Base-by-base conservation (phyloP, 495 filamentous ascomycete genomes). In the Amorphotheca resinae region DNA sequence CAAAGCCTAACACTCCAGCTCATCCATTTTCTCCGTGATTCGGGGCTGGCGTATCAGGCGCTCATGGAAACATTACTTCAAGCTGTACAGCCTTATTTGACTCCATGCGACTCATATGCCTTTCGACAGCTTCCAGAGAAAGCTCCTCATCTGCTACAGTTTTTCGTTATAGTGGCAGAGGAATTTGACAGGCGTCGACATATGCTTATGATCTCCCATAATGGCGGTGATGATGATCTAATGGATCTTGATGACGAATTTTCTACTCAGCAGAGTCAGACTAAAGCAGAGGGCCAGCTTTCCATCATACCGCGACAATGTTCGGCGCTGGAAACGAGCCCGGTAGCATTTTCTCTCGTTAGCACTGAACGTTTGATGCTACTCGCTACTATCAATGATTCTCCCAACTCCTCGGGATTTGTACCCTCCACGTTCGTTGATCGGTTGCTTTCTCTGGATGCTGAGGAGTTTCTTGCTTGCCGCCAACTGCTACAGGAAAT, bases 171-270 rank as follows among this genome's bases (percentile, higher is more conserved):
- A 41, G 23, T 60, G 15, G 37, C 50, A 44, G 34, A 50, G 20
- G 8, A 51, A 38, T 33, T 42, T 18, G 32, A 42, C 22, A 33
- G 45, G 28, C 44, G 17, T 26, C 6, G 44, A 44, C 28, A 36
- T 26, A 38, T 21, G 37, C 49, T 25, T 23, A 43, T n/a, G 36
- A 41, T 23, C 33, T 34, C 11, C 33, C 6, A 25, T 4, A 20
- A 18, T 4, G 18, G 28, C 9, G 39, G 22, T 20, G 25, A 33
- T 9, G 59, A 63, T 25, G 79, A 88, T 51, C 49, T 63, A 11
- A 87, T 93, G 83, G 87, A 94, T 44, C 55, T 93, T 17, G 87
- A 94, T 33, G 41, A 51, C 49, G 75, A 80, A 11, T 77, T 87
- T 21, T 71, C 76, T 21, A 69, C 69, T 2, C 68, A 76, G 35